Conservation (phyloP, 2,329 filamentous ascomycete species). For the Bimuria novae-zelandiae region DNA sequence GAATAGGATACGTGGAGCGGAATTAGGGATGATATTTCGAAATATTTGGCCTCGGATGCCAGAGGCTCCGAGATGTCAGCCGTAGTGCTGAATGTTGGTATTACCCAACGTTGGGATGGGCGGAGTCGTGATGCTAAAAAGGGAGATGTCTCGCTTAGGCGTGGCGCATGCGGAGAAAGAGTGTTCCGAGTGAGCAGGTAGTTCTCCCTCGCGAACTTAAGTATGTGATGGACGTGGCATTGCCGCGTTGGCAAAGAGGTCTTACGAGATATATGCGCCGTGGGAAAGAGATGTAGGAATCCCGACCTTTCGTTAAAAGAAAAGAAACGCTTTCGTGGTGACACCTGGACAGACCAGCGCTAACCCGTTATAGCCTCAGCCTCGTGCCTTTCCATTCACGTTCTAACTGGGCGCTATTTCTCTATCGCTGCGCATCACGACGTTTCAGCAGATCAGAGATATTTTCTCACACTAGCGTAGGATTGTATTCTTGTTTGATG, state of each 20-base stretch:
- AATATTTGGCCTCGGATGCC: not conserved
- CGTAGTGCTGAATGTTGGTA: not conserved
- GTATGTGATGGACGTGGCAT: not conserved
- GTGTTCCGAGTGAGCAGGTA: not conserved
- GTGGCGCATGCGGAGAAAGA: constrained; percentile 1
- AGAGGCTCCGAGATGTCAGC: not conserved
- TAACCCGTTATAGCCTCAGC: no score
- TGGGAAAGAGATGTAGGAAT: no score
- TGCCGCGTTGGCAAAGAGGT: not conserved
- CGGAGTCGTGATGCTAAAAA: no score
- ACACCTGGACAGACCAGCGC: no score
- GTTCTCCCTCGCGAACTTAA: not conserved
- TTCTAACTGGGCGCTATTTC: not conserved
- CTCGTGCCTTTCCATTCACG: no score
- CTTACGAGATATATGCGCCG: no score
- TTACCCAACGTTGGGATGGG: not conserved
- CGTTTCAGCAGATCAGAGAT: not conserved
- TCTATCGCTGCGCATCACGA: not conserved
- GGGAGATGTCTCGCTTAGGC: not conserved
- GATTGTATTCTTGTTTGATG: no score
- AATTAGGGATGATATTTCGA: no score
- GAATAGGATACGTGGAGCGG: no score
- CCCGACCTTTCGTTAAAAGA: no score
- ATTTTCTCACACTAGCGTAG: not conserved
- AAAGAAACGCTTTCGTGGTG: no score